Evolutionary conservation across 306 rosid species (phyloP).

Genomic region (Comarum palustre): DNA sequence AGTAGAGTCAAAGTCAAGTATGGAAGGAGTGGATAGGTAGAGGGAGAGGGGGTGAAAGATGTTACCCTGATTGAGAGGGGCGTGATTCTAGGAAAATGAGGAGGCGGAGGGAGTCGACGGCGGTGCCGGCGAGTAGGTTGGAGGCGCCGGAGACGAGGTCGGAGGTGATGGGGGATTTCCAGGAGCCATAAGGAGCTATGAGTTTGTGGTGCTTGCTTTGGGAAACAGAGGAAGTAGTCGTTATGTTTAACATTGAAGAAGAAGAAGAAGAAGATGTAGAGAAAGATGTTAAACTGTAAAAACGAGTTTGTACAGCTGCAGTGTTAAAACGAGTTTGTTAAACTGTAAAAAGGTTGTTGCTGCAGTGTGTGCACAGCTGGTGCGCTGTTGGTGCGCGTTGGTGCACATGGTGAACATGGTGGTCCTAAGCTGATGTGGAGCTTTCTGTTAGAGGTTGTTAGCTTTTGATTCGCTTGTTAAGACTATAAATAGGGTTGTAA

Average conservation of each 20-base stretch:
- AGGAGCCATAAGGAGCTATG: conserved; percentile 76
- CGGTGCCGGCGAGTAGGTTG: conserved; percentile 70
- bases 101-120: conserved; percentile 64
- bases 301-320: no score
- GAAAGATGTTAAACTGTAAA: no score
- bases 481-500: no score
- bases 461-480: no score
- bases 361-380: no score
- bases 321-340: no score
- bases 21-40: background rate
- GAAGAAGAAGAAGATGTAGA: no score
- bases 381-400: no score
- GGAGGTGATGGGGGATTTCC: conserved; percentile 88
- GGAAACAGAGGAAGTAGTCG: background rate
- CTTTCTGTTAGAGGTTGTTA: no score
- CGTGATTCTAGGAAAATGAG: conserved; percentile 89
- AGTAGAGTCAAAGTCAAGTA: background rate
- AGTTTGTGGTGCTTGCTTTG: conserved; percentile 25
- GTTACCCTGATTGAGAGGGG: conserved; percentile 79
- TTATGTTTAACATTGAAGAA: background rate
- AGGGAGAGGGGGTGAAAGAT: background rate
- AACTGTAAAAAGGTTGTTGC: no score
- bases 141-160: conserved; percentile 84
- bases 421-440: no score
- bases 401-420: no score